Conservation (phyloP, 129 eudicot genomes). For the Flaveria trinervia region DNA sequence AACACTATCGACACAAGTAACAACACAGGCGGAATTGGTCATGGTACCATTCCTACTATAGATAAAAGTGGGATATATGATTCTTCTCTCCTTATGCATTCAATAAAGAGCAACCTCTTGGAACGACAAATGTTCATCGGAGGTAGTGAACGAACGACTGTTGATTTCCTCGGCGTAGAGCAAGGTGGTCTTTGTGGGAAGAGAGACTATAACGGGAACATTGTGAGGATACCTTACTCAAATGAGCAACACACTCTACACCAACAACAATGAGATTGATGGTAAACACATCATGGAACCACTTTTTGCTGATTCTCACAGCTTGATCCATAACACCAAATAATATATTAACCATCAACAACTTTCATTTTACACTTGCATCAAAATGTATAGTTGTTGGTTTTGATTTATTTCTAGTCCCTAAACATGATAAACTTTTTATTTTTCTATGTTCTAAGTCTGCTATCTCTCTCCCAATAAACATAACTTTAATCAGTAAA, state of each 20-base stretch:
- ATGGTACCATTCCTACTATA: not conserved
- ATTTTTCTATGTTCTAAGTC: not conserved
- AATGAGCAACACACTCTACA: constrained; percentile 19
- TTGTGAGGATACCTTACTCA: constrained; percentile 19
- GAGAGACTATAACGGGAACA: constrained; percentile 33
- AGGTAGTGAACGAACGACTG: constrained; percentile 43
- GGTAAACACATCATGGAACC: constrained; percentile 21
- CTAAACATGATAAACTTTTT: not conserved
- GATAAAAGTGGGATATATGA: constrained; percentile 28
- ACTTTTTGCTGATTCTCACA: not conserved
- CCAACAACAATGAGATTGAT: constrained; percentile 19
- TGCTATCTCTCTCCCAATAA: no score
- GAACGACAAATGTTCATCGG: constrained; percentile 26
- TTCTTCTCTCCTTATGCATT: constrained; percentile 39
- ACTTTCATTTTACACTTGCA: not conserved
- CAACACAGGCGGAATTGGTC: not conserved
- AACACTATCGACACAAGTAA: constrained; percentile 3
- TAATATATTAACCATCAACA: not conserved
- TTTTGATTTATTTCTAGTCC: not conserved
- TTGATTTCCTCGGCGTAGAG: constrained; percentile 53
- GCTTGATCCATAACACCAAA: not conserved
- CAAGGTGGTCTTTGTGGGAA: constrained; percentile 38
- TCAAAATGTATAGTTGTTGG: not conserved
- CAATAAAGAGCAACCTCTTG: constrained; percentile 9
- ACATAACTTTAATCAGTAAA: no score